These are phyloP conservation scores for Saposhnikovia divaricata DNA, from an alignment of 129 eudicot genomes.

Conservation along the genomic window DNA sequence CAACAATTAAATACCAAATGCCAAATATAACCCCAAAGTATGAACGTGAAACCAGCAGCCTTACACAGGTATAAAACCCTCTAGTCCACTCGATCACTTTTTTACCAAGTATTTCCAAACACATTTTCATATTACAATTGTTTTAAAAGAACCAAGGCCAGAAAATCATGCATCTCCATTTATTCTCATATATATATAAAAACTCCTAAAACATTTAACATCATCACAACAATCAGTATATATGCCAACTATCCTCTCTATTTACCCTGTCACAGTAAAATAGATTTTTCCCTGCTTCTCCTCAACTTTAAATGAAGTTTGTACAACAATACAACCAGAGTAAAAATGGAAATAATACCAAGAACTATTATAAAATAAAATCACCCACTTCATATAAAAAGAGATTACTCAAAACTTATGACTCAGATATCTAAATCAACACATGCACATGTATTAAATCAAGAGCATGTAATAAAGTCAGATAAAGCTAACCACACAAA, in stretches of 20 bases:
- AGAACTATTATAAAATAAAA: no score
- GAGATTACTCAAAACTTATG: background rate
- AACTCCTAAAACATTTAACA: background rate
- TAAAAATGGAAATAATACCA: no score
- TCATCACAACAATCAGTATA: background rate
- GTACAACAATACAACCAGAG: no score
- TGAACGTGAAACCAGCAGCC: background rate
- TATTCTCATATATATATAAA: no score
- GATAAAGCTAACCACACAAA: background rate
- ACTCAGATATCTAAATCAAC: no score
- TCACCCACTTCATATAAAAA: background rate
- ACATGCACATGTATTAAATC: background rate
- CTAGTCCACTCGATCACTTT: background rate
- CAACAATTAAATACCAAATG: background rate
- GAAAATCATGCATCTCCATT: background rate
- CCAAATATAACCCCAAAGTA: background rate
- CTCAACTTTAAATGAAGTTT: no score
- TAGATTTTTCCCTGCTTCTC: background rate
- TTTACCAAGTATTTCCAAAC: background rate
- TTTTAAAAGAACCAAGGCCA: background rate
- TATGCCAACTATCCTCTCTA: no score
- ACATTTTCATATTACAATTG: background rate
- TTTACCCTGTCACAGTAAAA: background rate
- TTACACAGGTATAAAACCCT: background rate
- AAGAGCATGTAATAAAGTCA: background rate